Conservation (phyloP, 1,139 yeast species). For the Suhomyces choctaworum region DNA sequence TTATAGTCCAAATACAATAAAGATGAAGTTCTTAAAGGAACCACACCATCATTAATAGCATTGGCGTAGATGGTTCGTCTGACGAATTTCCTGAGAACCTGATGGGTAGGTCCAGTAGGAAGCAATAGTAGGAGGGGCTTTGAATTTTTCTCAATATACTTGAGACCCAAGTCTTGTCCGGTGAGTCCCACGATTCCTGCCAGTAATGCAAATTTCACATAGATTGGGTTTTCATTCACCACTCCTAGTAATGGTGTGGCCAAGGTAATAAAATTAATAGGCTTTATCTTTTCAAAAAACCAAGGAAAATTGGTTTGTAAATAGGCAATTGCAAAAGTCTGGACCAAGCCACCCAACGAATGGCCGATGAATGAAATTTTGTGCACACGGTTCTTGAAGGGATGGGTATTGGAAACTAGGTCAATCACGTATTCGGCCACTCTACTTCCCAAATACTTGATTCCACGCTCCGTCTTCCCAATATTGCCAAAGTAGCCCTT, state of each 20-base stretch:
- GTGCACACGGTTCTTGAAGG: conserved; percentile 37
- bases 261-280: conserved; percentile 78
- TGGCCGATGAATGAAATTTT: conserved; percentile 88
- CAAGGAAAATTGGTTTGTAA: conserved; percentile 69
- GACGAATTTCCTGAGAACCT: conserved; percentile 58
- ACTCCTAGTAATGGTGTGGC: conserved; percentile 92
- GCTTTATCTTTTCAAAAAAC: conserved; percentile 64
- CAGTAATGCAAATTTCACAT: conserved; percentile 78
- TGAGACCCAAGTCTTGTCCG: conserved; percentile 85
- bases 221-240: conserved; percentile 80
- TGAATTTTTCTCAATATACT: conserved; percentile 33
- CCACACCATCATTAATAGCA: conserved; percentile 87
- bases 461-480: conserved; percentile 88
- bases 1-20: conserved; percentile 66
- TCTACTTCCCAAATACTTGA: conserved; percentile 80
- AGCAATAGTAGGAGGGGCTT: conserved; percentile 71
- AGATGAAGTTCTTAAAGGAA: conserved; percentile 83
- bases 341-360: conserved; percentile 89
- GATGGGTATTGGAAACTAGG: conserved; percentile 46
- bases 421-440: conserved; percentile 75
- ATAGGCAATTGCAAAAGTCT: conserved; percentile 88
- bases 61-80: conserved; percentile 79
- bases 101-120: conserved; percentile 82
- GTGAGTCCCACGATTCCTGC: conserved; percentile 92
- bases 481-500: conserved; percentile 83